Conservation (phyloP, 2,329 filamentous ascomycete species). For the Hymenoscyphus linearis region DNA sequence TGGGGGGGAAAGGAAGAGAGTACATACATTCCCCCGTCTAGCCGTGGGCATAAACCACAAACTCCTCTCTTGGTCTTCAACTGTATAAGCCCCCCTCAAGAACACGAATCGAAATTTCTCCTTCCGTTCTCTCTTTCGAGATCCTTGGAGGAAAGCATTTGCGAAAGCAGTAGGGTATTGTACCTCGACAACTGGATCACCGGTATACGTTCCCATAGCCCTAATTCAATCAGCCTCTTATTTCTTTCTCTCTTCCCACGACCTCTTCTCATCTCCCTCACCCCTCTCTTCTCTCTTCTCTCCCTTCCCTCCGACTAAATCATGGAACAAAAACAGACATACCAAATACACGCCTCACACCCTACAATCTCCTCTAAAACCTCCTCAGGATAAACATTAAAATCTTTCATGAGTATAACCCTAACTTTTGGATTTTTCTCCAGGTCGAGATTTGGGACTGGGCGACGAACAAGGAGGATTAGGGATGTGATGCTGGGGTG, state of each 20-base stretch:
- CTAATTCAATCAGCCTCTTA: conserved; percentile 29
- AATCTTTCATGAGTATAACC: conserved; percentile 21
- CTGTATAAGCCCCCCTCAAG: conserved; percentile 35
- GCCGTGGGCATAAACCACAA: conserved; percentile 37
- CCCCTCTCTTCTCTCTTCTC: neutral
- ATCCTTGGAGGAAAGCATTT: conserved; percentile 4
- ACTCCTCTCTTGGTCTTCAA: conserved; percentile 36
- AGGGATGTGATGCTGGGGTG: conserved; percentile 46
- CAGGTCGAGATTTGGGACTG: neutral
- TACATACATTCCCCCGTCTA: conserved; percentile 27
- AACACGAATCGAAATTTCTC: conserved; percentile 37
- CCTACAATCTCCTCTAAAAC: conserved; percentile 24
- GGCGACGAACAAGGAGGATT: conserved; percentile 44
- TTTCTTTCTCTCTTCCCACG: neutral
- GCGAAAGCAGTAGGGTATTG: conserved; percentile 18
- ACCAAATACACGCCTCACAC: conserved; percentile 22
- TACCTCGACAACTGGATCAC: conserved; percentile 10
- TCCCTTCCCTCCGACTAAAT: neutral
- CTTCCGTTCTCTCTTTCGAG: neutral
- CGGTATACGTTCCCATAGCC: conserved; percentile 15
- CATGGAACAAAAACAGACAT: conserved; percentile 33
- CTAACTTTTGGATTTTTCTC: conserved; percentile 40
- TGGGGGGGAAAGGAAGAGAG: neutral
- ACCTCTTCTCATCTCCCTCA: neutral
- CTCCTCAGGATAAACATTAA: conserved; percentile 11